A percentile compares a stretch with the other conserved stretches of the same genome.
Conservation (phyloP, 139 green algal species). For the Micromonas commoda region DNA sequence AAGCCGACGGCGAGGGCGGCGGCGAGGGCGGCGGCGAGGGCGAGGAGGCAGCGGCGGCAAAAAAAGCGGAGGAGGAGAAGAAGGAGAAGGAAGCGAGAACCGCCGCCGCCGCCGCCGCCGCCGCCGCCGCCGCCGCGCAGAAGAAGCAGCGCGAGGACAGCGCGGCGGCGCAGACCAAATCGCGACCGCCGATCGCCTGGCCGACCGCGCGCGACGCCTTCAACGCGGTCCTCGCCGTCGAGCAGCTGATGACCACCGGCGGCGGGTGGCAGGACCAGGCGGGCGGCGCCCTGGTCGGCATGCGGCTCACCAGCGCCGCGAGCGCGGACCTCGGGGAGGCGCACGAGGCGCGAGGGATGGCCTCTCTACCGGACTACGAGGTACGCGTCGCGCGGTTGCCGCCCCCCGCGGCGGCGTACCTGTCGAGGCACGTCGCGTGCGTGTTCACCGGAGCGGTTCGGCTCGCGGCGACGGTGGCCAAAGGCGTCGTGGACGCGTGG, state of each 20-base stretch:
- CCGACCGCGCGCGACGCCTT: not conserved
- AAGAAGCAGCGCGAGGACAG: no score
- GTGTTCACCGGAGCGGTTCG: slow-evolving; percentile 1
- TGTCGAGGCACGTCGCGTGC: not conserved
- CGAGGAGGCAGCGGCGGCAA: not conserved
- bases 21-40: not conserved
- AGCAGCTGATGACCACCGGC: slow-evolving; percentile 41
- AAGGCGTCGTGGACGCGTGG: not conserved
- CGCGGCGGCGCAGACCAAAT: no score
- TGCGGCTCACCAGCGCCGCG: not conserved
- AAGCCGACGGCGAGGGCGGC: not conserved
- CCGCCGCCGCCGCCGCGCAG: no score
- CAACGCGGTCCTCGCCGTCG: slow-evolving; percentile 37
- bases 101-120: no score
- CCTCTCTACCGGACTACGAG: not conserved
- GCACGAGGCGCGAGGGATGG: no score
- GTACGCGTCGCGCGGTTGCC: not conserved
- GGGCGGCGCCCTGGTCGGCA: not conserved
- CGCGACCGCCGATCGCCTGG: not conserved
- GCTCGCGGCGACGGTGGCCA: not conserved
- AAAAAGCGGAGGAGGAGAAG: no score
- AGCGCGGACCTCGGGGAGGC: not conserved
- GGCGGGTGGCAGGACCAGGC: slow-evolving; percentile 45
- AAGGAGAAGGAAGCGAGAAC: no score
- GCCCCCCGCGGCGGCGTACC: not conserved